Conservation (phyloP, 768 basidiomycete genomes). For the Fomitopsis pulvina region DNA sequence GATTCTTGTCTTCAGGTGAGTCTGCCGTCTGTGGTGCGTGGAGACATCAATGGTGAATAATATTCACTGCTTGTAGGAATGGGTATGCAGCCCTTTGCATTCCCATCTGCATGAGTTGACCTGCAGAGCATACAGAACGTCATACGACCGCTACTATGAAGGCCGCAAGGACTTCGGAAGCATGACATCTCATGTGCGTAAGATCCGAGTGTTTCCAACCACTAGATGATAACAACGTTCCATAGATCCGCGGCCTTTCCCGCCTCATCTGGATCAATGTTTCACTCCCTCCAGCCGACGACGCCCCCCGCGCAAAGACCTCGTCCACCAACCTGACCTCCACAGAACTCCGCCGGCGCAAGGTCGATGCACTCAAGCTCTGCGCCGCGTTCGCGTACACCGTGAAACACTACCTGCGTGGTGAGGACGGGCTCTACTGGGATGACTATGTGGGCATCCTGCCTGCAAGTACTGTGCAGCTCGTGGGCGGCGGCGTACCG, state of each 20-base stretch:
- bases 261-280: slow-evolving; percentile 79
- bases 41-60: background rate
- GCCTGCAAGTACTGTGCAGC: slow-evolving; percentile 51
- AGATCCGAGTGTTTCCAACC: background rate
- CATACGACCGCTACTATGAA: slow-evolving; percentile 85
- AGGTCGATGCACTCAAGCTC: slow-evolving; percentile 65
- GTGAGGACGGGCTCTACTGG: slow-evolving; percentile 69
- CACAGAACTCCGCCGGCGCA: slow-evolving; percentile 52
- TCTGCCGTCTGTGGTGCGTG: slow-evolving; percentile 4
- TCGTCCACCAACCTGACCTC: slow-evolving; percentile 38
- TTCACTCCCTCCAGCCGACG: slow-evolving; percentile 52
- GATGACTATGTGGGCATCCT: slow-evolving; percentile 63
- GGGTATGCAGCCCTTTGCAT: slow-evolving; percentile 35
- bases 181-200: slow-evolving; percentile 55
- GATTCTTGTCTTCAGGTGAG: slow-evolving; percentile 80
- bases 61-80: slow-evolving; percentile 38
- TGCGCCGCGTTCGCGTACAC: slow-evolving; percentile 67
- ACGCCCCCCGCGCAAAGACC: slow-evolving; percentile 47
- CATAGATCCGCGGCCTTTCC: slow-evolving; percentile 61
- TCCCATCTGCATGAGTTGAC: background rate
- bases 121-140: slow-evolving; percentile 42
- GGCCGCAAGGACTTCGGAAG: slow-evolving; percentile 80
- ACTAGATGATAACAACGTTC: background rate
- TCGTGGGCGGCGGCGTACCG: slow-evolving; percentile 16
- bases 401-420: slow-evolving; percentile 76